Evolutionary conservation across 2,329 filamentous ascomycete genomes (phyloP).

Genomic region (Pseudomassariella vexata): DNA sequence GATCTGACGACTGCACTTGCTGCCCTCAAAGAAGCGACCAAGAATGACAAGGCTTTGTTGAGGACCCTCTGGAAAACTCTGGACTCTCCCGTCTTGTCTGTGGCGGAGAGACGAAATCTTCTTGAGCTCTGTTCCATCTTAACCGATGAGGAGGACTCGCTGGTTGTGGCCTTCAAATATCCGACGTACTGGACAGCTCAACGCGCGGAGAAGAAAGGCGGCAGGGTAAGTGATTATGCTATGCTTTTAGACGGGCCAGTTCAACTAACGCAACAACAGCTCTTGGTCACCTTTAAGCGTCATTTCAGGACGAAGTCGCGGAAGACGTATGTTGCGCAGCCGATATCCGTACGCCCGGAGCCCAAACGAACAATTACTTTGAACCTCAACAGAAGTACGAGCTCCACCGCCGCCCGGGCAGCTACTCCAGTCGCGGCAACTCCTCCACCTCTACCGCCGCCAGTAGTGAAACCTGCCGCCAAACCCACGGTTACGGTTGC

Average conservation of each 20-base stretch:
- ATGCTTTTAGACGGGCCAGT: background rate
- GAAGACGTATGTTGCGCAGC: constrained; percentile 15
- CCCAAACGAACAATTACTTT: constrained; percentile 26
- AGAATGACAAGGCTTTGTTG: constrained; percentile 37
- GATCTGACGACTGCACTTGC: constrained; percentile 40
- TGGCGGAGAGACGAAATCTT: constrained; percentile 42
- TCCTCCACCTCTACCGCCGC: constrained; percentile 2
- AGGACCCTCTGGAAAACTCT: constrained; percentile 43
- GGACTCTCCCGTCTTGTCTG: constrained; percentile 38
- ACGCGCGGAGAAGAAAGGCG: constrained; percentile 18
- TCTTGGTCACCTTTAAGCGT: constrained; percentile 17
- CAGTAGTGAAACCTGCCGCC: constrained; percentile 1
- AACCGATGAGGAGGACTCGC: constrained; percentile 40
- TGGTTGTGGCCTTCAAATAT: constrained; percentile 39
- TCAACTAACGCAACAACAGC: constrained; percentile 3
- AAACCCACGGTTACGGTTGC: background rate
- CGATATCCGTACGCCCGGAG: constrained; percentile 13
- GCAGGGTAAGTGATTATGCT: constrained; percentile 7
- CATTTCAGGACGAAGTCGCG: constrained; percentile 20
- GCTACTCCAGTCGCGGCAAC: constrained; percentile 10
- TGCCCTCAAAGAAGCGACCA: constrained; percentile 41
- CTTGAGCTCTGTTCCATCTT: constrained; percentile 46
- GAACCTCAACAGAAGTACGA: constrained; percentile 21
- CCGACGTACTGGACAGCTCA: constrained; percentile 38
- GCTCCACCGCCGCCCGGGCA: constrained; percentile 12